phyloP scores from a whole-genome alignment of 2,329 filamentous ascomycete genomes.

The Ophiostoma sp. region DNA sequence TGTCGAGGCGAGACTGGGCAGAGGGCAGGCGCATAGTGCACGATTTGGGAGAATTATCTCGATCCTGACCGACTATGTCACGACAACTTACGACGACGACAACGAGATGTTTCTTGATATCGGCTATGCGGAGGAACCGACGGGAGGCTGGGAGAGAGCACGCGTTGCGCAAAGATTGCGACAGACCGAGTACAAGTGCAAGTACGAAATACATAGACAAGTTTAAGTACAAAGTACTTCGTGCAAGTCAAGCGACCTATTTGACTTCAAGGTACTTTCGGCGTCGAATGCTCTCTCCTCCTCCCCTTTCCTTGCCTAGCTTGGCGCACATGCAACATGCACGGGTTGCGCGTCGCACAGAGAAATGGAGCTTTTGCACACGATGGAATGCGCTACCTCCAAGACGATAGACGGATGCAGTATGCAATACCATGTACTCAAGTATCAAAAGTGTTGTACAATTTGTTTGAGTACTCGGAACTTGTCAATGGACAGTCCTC shows the following conservation, averaged over 20 bases:
- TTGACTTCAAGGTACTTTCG: neutral
- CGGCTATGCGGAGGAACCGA: neutral
- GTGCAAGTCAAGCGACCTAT: neutral
- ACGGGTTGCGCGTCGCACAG: neutral
- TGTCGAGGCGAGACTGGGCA: neutral
- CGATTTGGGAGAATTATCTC: neutral
- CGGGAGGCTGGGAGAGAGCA: neutral
- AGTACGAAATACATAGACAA: neutral
- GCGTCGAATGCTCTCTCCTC: neutral
- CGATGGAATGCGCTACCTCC: constrained; percentile 1
- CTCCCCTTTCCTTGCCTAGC: constrained; percentile 8
- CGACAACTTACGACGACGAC: neutral
- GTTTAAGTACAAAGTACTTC: neutral
- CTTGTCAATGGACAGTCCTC: neutral
- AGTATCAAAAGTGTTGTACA: neutral
- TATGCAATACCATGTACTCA: neutral
- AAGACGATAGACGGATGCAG: neutral
- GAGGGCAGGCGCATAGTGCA: neutral
- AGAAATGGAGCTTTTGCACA: neutral
- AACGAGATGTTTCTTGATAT: neutral
- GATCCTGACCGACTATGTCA: neutral
- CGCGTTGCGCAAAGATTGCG: neutral
- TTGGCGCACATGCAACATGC: constrained; percentile 13
- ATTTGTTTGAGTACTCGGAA: neutral
- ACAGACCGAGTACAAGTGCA: neutral